Evolutionary conservation across 2,329 filamentous ascomycete species (phyloP).

Genomic region (Fusarium acutatum): DNA sequence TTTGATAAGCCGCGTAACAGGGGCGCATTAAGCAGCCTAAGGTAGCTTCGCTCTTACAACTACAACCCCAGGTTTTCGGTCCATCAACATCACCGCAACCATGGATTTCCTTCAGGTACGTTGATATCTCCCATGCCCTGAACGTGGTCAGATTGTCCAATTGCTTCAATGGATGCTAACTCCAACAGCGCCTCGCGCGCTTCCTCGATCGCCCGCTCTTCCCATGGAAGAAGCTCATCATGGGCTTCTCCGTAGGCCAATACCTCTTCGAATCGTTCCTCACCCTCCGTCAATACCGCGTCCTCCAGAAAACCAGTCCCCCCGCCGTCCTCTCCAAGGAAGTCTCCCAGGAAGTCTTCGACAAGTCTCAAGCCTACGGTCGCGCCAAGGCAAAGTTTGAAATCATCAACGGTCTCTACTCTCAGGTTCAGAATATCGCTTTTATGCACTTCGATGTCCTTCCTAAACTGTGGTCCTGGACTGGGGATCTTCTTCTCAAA

Average conservation of each 20-base stretch:
- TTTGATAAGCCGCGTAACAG: conserved; percentile 15
- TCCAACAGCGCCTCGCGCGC: conserved; percentile 73
- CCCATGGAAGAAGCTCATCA: conserved; percentile 96
- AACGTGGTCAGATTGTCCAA: background rate
- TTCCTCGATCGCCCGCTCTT: conserved; percentile 91
- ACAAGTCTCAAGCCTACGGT: conserved; percentile 96
- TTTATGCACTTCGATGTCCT: conserved; percentile 92
- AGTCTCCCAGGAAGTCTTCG: conserved; percentile 88
- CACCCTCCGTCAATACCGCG: conserved; percentile 86
- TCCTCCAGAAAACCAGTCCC: conserved; percentile 80
- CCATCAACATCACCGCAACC: conserved; percentile 38
- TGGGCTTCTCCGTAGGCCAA: conserved; percentile 92
- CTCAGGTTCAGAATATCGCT: conserved; percentile 86
- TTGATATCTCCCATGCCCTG: background rate
- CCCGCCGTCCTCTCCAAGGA: conserved; percentile 90
- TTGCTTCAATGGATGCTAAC: conserved; percentile 20
- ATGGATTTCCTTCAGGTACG: conserved; percentile 60
- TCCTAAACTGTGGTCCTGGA: conserved; percentile 87
- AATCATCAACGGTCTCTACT: conserved; percentile 82
- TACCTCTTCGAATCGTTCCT: conserved; percentile 91
- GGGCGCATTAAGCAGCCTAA: conserved; percentile 1
- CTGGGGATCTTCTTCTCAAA: conserved; percentile 76
- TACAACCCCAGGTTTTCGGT: conserved; percentile 32
- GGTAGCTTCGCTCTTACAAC: conserved; percentile 34
- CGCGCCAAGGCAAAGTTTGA: conserved; percentile 93